phyloP scores from a whole-genome alignment of 176 grass and related monocot genomes.

The Oryza officinalis region DNA sequence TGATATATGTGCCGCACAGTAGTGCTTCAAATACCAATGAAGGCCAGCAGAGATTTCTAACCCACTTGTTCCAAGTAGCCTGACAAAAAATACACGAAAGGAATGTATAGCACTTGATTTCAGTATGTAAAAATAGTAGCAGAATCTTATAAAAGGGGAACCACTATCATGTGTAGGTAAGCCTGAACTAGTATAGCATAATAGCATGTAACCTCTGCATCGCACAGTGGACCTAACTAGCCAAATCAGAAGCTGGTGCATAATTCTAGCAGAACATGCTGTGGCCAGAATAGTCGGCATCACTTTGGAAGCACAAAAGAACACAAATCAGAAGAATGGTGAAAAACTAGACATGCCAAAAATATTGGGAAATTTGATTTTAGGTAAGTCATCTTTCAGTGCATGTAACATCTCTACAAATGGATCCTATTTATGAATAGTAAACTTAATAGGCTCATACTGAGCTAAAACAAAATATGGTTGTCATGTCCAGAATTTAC shows the following conservation, averaged over 20 bases:
- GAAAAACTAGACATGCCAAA: background rate
- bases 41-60: slow-evolving; percentile 75
- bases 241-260: background rate
- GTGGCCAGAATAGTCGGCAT: background rate
- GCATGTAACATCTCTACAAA: background rate
- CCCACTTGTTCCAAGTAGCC: slow-evolving; percentile 59
- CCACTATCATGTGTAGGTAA: background rate
- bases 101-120: slow-evolving; percentile 21
- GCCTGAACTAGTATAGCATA: slow-evolving; percentile 4
- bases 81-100: slow-evolving; percentile 36
- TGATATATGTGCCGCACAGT: slow-evolving; percentile 59
- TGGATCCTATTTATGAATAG: background rate
- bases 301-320: background rate
- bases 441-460: background rate
- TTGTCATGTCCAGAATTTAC: background rate
- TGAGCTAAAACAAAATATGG: background rate
- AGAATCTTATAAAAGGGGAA: background rate
- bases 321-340: background rate
- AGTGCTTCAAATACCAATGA: slow-evolving; percentile 75
- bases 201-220: slow-evolving; percentile 3
- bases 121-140: background rate
- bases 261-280: slow-evolving; percentile 21
- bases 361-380: slow-evolving; percentile 1
- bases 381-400: background rate
- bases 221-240: background rate